phyloP scores from a whole-genome alignment of 495 filamentous ascomycete species.

The Aspergillus egyptiacus region DNA sequence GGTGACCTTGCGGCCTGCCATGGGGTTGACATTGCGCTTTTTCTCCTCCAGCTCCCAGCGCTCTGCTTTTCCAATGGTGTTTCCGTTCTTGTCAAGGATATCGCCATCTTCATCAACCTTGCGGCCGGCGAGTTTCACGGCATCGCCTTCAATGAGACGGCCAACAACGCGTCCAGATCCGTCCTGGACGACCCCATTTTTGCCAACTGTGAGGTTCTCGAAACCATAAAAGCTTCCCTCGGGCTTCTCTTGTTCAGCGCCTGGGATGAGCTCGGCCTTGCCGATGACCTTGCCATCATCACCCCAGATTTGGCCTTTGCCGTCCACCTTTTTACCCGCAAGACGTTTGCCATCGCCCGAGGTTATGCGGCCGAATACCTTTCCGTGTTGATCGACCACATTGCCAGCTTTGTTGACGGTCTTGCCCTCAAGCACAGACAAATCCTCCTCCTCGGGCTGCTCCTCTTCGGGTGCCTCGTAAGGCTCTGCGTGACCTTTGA shows the following conservation, averaged over 20 bases:
- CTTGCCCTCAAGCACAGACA: conserved; percentile 70
- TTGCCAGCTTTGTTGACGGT: conserved; percentile 82
- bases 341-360: conserved; percentile 64
- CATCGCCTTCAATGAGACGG: conserved; percentile 65
- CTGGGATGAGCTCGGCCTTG: conserved; percentile 69
- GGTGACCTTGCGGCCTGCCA: conserved; percentile 73
- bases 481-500: conserved; percentile 56
- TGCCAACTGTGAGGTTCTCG: conserved; percentile 62
- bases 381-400: conserved; percentile 68
- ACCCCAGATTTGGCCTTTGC: conserved; percentile 73
- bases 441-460: conserved; percentile 51
- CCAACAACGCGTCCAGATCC: conserved; percentile 62
- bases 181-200: conserved; percentile 67
- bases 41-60: conserved; percentile 76
- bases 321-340: conserved; percentile 75
- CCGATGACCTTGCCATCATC: conserved; percentile 77
- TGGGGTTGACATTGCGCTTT: conserved; percentile 57
- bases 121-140: conserved; percentile 65
- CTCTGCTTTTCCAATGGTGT: conserved; percentile 73
- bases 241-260: conserved; percentile 59
- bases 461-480: conserved; percentile 36
- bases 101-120: conserved; percentile 80
- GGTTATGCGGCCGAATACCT: conserved; percentile 67
- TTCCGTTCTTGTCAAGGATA: conserved; percentile 74
- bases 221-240: conserved; percentile 79